Evolutionary conservation across 108 stramenopile genomes (phyloP), one percentile per base, ranked within the genome.

Genomic region (Skeletonema grethae): DNA sequence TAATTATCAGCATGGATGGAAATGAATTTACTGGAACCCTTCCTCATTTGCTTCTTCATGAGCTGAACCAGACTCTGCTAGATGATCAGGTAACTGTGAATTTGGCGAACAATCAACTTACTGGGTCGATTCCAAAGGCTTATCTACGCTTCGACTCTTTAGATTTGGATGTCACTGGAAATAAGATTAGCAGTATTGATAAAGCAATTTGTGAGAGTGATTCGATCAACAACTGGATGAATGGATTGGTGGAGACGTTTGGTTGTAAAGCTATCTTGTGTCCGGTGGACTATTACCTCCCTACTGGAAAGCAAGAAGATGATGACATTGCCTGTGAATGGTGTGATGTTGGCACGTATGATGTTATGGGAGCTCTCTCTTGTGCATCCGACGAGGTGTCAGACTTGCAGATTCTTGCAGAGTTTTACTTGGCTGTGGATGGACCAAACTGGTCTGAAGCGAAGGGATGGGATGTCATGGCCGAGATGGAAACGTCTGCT

Each of bases 241-340:
- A 88, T 45, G 85, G 85, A 12, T 55, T 80, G 29, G 82, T 83
- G 16, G 82, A 75, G 77, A 3, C 34, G 7, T 81, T 72, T 69
- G 88, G 86, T n/a, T 89, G 88, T 50, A 73, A 75, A 68, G 85
- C 85, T 10, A 88, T 88, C 50, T 60, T 86, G 34, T 88, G 88
- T 46, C 85, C 85, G 7, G 41, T 64, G 11, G 75, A 69, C 12
- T 72, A 50, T 32, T 88, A 77, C 72, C 72, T 70, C 58, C 73
- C 68, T 15, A 63, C 61, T 8, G 88, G 88, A 31, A 58, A 70
- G 39, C 77, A 79, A 57, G 82, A 80, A 30, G 74, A 74, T 31
- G 85, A 77, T 10, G 59, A 69, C n/a, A 62, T 57, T 8, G 75
- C 69, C 13, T 88, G 87, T 50, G 73, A 63, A 28, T 60, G 73